Evolutionary conservation across 2,329 filamentous ascomycete species (phyloP), one percentile per base, ranked within the genome.

Genomic region (Daldinia sp.): DNA sequence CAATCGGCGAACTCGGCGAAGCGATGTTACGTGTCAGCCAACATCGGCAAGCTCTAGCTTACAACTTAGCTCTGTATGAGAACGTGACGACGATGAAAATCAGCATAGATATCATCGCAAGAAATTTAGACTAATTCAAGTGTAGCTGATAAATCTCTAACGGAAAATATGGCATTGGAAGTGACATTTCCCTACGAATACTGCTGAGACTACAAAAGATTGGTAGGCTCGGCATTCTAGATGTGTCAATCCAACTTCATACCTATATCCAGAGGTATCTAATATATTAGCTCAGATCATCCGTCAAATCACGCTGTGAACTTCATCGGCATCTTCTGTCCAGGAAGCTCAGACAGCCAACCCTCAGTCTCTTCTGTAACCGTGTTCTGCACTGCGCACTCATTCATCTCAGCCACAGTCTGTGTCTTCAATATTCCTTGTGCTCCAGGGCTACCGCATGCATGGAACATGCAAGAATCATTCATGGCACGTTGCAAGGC

Each of bases 381-480:
- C 17, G 70, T 63, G 32, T 65, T 69, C 67, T 71, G 61, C 3
- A 76, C 74, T 1, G 45, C 45, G 63, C 76, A 77, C 58, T 68
- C 64, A 48, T 77, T 77, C 71, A 76, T 76, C 13, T 70, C 65
- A 6, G 64, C 67, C 2, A 76, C 72, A 17, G 64, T 66, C 74
- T 77, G 75, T 13, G 71, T 72, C 68, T 74, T 71, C 25, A 78
- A 66, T 35, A 74, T 70, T 5, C 63, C 63, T 29, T 59, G 64
- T 19, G 43, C 23, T 10, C 67, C 51, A 8, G 73, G 72, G 41
- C 73, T 74, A 60, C 75, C 75, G 45, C 75, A 77, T 15, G 54
- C 68, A 35, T 73, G 68, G 57, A 75, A 75, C 68, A 77, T 75
- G 71, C 76, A 78, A 55, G 76, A 75, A 57, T 76, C 70, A 54